A percentile compares a stretch with the other conserved stretches of the same genome.
Evolutionary conservation across 768 basidiomycete species (phyloP).

Genomic region (Amanita fuliginea): DNA sequence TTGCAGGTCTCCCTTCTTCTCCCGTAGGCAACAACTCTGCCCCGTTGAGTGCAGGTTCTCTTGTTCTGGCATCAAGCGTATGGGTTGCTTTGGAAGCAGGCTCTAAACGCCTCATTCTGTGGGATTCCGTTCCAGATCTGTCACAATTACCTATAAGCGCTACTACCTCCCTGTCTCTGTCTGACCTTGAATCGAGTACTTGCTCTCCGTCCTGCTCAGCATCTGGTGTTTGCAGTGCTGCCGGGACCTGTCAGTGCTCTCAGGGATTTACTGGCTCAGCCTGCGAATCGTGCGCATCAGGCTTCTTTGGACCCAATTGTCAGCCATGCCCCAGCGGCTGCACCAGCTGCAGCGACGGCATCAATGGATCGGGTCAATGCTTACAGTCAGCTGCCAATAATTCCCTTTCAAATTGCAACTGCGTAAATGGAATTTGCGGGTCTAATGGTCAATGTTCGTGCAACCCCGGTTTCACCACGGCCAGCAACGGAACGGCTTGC

Average conservation of each 20-base stretch:
- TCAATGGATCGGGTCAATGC: constrained; percentile 64
- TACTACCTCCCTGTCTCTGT: constrained; percentile 42
- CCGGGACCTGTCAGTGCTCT: constrained; percentile 60
- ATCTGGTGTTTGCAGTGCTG: constrained; percentile 45
- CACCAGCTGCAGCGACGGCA: constrained; percentile 62
- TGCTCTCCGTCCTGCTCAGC: constrained; percentile 66
- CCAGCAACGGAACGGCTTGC: constrained; percentile 55
- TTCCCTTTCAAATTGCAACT: constrained; percentile 59
- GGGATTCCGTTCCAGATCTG: constrained; percentile 72
- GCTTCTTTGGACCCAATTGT: constrained; percentile 64
- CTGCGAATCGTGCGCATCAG: constrained; percentile 62
- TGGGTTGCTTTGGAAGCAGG: constrained; percentile 57
- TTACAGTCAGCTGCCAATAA: constrained; percentile 33
- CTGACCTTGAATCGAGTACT: constrained; percentile 44
- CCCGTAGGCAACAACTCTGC: constrained; percentile 36
- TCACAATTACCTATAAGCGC: constrained; percentile 48
- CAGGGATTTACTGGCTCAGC: constrained; percentile 63
- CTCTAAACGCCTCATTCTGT: constrained; percentile 55
- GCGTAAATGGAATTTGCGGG: constrained; percentile 67
- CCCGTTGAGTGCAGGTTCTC: constrained; percentile 42
- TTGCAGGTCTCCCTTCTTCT: constrained; percentile 43
- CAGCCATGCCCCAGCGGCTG: constrained; percentile 57
- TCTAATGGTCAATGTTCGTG: constrained; percentile 56
- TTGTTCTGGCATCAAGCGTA: constrained; percentile 58
- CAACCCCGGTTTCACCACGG: constrained; percentile 47